Evolutionary conservation across 176 grass and related monocot genomes (phyloP).

Genomic region (Oryza meridionalis): DNA sequence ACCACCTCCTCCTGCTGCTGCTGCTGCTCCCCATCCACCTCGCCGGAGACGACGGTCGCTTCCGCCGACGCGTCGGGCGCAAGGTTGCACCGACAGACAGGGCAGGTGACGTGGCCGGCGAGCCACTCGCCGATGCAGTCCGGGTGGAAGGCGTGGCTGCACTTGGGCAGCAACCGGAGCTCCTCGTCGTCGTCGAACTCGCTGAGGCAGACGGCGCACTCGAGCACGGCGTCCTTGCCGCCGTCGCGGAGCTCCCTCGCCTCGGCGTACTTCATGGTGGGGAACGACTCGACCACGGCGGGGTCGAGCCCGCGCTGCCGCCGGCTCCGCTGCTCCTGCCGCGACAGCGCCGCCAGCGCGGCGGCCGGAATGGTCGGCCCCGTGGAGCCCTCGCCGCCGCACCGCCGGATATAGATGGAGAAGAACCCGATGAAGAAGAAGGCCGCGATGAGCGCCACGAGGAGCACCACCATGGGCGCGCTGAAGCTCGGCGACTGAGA

Average conservation of each 20-base stretch:
- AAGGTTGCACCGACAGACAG: constrained; percentile 76
- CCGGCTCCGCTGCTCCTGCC: constrained; percentile 33
- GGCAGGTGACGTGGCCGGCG: constrained; percentile 67
- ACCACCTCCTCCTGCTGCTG: constrained; percentile 11
- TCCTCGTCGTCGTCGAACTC: constrained; percentile 76
- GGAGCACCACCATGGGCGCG: constrained; percentile 68
- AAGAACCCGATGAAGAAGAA: constrained; percentile 79
- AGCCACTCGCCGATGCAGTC: constrained; percentile 92
- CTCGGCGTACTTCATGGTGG: constrained; percentile 70
- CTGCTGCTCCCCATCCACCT: neutral
- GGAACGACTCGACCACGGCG: constrained; percentile 69
- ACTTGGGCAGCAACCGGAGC: constrained; percentile 67
- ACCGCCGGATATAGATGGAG: constrained; percentile 71
- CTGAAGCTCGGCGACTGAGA: constrained; percentile 48
- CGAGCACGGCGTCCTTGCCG: constrained; percentile 44
- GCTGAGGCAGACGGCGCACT: constrained; percentile 84
- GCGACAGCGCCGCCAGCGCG: constrained; percentile 44
- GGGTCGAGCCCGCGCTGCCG: constrained; percentile 56
- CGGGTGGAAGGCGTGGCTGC: constrained; percentile 79
- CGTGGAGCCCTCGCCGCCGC: constrained; percentile 28
- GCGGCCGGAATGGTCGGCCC: constrained; percentile 35
- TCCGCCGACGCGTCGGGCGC: constrained; percentile 21
- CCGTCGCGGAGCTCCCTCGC: constrained; percentile 58
- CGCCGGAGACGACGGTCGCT: neutral
- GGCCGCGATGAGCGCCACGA: constrained; percentile 61